Evolutionary conservation across 2,329 filamentous ascomycete genomes (phyloP), one percentile per base, ranked within the genome.

Genomic region (Aspergillus fijiensis): DNA sequence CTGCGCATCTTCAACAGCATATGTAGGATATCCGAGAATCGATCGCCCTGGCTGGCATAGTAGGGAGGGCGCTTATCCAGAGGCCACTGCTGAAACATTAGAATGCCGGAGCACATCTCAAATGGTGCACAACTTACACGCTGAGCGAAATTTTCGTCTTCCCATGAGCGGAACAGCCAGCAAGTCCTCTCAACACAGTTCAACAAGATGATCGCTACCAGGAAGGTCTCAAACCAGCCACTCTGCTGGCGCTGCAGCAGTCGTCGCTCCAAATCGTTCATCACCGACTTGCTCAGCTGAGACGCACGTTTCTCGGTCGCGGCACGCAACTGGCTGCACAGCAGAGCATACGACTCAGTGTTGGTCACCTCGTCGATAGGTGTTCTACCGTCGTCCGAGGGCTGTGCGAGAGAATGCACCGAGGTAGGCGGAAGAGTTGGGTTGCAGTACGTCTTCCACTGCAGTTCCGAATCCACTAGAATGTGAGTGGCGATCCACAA

Each of bases 211-310:
- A 87, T 76, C 0, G 84, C 79, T 5, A 82, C 81, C n/a, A 87
- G 72, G 67, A 86, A 86, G 0, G 84, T 87, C 61, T 84, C 82
- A 58, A 87, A 86, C 50, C 80, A 80, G 55, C 81, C 82, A 23
- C 79, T 80, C 69, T 85, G 82, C 66, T 84, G 81, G 12, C 84
- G 82, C 65, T 85, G 83, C 7, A 87, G 76, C 4, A 87, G 73
- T n/a, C 84, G 80, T 19, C 83, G 80, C 67, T 87, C 85, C 1
- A 87, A 77, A 60, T 86, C 84, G 62, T 84, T 85, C 78, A 87
- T 82, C 35, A 86, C 80, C 10, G 74, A 74, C 57, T 83, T 85
- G 64, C 80, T 80, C 5, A 86, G 74, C 55, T 77, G 76, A 14
- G 79, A 76, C 39, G 83, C 83, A 29, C 82, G 80, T 64, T 83